Base-by-base conservation (phyloP, 75 land plant species). In the Picea glauca region DNA sequence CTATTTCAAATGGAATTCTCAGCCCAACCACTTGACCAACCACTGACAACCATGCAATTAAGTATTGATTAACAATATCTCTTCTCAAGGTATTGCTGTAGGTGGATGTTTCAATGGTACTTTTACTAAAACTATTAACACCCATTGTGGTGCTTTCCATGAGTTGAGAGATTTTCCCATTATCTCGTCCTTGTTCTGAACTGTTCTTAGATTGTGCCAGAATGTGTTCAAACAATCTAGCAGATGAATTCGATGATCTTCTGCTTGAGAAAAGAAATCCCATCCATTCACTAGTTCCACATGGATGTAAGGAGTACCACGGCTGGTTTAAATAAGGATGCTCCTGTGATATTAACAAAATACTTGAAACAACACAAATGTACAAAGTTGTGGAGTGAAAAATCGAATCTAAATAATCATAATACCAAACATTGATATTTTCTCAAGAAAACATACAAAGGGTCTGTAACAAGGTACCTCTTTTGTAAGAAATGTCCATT, bases 241-340 rank as follows among this genome's bases (percentile, higher is more conserved):
- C 32, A 17, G 66, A 17, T 32, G 32, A 58, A 8, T 30, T 64
- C 1, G 40, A 50, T 32, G n/a, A 46, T 38, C 64, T 12, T n/a
- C 65, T 67, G 50, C 78, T 81, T 30, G 61, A 57, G 68, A 83
- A 78, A 21, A 95, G 87, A 23, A 93, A 67, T 72, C 80, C 85
- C 96, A 95, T 95, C 86, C 93, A 87, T 14, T 84, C 87, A 74
- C 90, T 90, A 12, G 96, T 93, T 67, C 96, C 98, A 78, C 98
- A 95, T 4, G 96, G 96, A 73, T 95, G 98, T 70, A 95, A 78
- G 68, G 76, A 90, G 79, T 79, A 93, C 96, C 98, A 95, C 26
- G 92, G 93, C 33, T 91, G 85, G 65, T 88, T 88, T 81, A 95
- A 76, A 78, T 85, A 80, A n/a, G 98, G 98, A 80, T 95, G 98